Percentiles rank a stretch among this genome's conserved stretches.
phyloP scores from a whole-genome alignment of 441 rosid genomes.

The Eruca vesicaria region DNA sequence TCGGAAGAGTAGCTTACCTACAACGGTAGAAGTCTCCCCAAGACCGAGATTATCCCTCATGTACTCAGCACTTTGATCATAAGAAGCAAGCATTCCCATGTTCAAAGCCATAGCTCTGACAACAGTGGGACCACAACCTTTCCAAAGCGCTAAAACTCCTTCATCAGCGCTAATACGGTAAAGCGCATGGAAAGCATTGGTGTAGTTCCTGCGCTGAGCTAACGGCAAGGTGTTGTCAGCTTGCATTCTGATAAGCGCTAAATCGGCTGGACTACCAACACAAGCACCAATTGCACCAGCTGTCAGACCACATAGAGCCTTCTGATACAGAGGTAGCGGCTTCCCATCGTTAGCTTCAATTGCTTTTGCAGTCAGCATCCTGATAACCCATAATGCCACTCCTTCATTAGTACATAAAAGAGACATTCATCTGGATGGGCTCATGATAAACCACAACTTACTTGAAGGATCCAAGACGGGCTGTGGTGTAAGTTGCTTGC shows the following conservation, averaged over 20 bases:
- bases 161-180: constrained; percentile 78
- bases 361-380: constrained; percentile 88
- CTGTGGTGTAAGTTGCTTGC: constrained; percentile 98
- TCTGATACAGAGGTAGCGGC: constrained; percentile 94
- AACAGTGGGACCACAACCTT: constrained; percentile 98
- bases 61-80: constrained; percentile 91
- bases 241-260: constrained; percentile 98
- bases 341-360: constrained; percentile 88
- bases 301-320: constrained; percentile 96
- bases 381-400: constrained; percentile 17
- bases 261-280: constrained; percentile 94
- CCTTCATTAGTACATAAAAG: constrained; percentile 1
- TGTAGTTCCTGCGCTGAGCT: constrained; percentile 89
- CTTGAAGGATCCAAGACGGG: constrained; percentile 96
- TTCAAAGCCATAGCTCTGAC: constrained; percentile 98
- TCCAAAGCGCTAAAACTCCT: constrained; percentile 96
- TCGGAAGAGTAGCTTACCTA: constrained; percentile 50
- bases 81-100: constrained; percentile 99
- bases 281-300: constrained; percentile 98
- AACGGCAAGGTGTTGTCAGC: constrained; percentile 90
- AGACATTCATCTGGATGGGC: neutral
- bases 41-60: constrained; percentile 68
- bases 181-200: constrained; percentile 93
- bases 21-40: constrained; percentile 70
- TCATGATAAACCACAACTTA: constrained; percentile 33